Evolutionary conservation across 768 basidiomycete genomes (phyloP), one percentile per base, ranked within the genome.

Genomic region (Kockovaella imperatae): DNA sequence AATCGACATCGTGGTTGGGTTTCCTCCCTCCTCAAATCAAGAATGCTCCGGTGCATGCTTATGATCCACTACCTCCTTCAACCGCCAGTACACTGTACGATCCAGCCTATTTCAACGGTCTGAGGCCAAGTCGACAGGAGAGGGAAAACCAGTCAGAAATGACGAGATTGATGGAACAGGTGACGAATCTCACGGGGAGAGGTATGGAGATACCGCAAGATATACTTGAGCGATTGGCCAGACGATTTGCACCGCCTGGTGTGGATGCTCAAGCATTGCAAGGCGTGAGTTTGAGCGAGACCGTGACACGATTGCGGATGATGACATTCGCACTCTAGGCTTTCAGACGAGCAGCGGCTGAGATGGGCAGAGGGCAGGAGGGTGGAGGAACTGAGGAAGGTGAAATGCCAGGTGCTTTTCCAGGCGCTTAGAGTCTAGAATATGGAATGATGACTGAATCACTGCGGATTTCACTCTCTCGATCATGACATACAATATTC

Each of bases 31-130:
- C 75, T 11, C 59, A 73, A 4, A 74, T 85, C 3, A 69, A 78
- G 11, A 72, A 75, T 4, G 73, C 71, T 11, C 78, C 80, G 47
- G 76, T 79, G 5, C 74, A 86, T 52, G 80, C 83, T 7, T 95
- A 83, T 57, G 93, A 96, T 62, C 90, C 91, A 0, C 74, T 93
- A 2, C 88, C 91, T 0, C 90, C 91, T 0, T 76, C 77, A 1
- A 71, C 77, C 2, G 60, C 64, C 15, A 60, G 80, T 2, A 83
- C 76, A 28, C 64, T 59, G 32, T 95, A 95, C 70, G 77, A 88
- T 53, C 73, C 77, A 3, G 68, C 68, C n/a, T 95, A 90, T 72
- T 91, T 96, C 73, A 30, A 38, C 1, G 59, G 59, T 17, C 41
- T 52, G 23, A 29, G 36, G 2, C 24, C 25, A 6, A 10, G 38